Percentiles rank a stretch among this genome's conserved stretches.
phyloP scores from a whole-genome alignment of 495 filamentous ascomycete genomes.

The Ascobolus immersus region DNA sequence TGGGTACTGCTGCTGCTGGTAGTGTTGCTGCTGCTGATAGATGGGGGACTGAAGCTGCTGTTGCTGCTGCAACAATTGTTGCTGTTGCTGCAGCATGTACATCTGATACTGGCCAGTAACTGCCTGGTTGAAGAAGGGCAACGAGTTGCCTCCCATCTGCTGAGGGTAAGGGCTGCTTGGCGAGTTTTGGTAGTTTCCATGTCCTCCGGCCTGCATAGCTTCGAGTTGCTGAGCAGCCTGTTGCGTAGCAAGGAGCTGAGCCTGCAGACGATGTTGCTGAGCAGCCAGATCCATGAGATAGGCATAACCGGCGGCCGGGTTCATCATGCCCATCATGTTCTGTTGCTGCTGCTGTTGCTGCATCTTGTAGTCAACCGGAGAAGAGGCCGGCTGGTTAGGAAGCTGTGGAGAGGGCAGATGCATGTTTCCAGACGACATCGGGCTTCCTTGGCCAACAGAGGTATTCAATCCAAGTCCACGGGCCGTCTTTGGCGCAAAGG shows the following conservation, averaged over 20 bases:
- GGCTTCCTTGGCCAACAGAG: no score
- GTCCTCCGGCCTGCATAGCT: conserved; percentile 8
- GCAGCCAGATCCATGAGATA: conserved; percentile 59
- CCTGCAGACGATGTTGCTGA: conserved; percentile 54
- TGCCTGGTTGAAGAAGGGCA: conserved; percentile 64
- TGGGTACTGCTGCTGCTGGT: conserved; percentile 13
- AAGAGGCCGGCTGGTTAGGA: conserved; percentile 14
- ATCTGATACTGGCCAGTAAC: conserved; percentile 57
- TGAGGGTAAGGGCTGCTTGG: conserved; percentile 20
- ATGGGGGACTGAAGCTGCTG: conserved; percentile 9
- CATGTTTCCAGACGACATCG: not conserved
- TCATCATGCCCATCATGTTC: no score
- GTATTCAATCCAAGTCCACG: not conserved
- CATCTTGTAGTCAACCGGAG: conserved; percentile 13
- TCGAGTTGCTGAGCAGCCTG: conserved; percentile 16
- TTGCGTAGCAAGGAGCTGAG: conserved; percentile 28
- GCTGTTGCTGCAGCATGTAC: conserved; percentile 30
- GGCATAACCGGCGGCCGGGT: no score
- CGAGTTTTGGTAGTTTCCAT: conserved; percentile 16
- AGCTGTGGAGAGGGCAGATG: conserved; percentile 6
- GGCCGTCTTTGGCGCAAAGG: conserved; percentile 1
- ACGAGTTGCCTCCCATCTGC: conserved; percentile 34
- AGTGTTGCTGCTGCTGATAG: conserved; percentile 9
- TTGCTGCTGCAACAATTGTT: conserved; percentile 20
- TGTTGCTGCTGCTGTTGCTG: conserved; percentile 18